Conservation (phyloP, 306 rosid species). For the Glycyrrhiza uralensis region DNA sequence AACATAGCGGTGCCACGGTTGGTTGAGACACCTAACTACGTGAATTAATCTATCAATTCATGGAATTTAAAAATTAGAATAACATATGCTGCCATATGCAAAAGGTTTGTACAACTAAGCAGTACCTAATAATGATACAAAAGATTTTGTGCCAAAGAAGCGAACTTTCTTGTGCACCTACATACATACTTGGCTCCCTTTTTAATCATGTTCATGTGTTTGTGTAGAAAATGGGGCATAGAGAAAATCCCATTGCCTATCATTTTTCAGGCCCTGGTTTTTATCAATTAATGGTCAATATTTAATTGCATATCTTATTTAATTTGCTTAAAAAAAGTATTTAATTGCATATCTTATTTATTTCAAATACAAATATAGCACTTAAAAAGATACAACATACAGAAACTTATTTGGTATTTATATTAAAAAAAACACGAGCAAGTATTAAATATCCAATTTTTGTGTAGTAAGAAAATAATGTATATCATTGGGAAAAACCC, state of each 20-base stretch:
- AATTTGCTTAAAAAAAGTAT: no score
- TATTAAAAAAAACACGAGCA: no score
- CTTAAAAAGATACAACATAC: no score
- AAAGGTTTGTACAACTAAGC: background rate
- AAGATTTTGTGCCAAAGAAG: conserved; percentile 26
- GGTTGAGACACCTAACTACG: background rate
- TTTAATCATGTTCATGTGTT: conserved; percentile 16
- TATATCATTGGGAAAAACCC: no score
- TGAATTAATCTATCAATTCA: background rate
- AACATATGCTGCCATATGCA: conserved; percentile 26
- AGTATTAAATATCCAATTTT: no score
- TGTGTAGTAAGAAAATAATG: no score
- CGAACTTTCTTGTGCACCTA: background rate
- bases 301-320: no score
- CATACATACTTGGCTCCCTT: background rate
- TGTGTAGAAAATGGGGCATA: conserved; percentile 9
- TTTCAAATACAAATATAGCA: no score
- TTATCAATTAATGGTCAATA: no score
- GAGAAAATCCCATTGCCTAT: background rate
- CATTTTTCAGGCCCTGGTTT: no score
- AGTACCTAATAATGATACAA: conserved; percentile 17
- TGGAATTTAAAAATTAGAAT: conserved; percentile 18
- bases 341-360: no score
- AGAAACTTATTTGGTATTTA: no score
- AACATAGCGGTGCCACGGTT: conserved; percentile 10